Evolutionary conservation across 805 yeast genomes (phyloP).

Genomic region (Ogataea allantospora): DNA sequence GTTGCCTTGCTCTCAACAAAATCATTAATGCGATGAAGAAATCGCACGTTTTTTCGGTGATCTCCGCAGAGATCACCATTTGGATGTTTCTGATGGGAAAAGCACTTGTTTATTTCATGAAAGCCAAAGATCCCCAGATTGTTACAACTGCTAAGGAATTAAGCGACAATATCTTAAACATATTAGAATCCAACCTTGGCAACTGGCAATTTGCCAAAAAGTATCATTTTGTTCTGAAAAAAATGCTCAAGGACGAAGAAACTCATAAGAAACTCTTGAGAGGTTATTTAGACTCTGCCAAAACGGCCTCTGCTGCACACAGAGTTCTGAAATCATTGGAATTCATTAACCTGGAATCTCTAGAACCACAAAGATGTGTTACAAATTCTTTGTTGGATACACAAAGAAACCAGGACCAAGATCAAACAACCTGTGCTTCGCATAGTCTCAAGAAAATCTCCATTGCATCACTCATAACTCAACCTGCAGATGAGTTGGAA

Average conservation of each 20-base stretch:
- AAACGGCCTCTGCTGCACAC: neutral
- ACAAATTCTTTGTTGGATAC: neutral
- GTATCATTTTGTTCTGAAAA: conserved; percentile 7
- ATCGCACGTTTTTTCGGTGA: conserved; percentile 3
- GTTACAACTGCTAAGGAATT: conserved; percentile 4
- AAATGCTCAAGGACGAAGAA: conserved; percentile 4
- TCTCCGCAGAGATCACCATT: conserved; percentile 3
- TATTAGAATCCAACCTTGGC: conserved; percentile 3
- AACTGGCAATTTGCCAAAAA: conserved; percentile 8
- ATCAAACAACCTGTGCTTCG: neutral
- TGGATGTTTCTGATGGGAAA: conserved; percentile 15
- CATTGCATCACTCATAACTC: conserved; percentile 21
- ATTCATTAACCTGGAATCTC: neutral
- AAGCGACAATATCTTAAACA: conserved; percentile 1
- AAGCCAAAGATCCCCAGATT: conserved; percentile 5
- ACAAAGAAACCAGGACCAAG: neutral
- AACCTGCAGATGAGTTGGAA: conserved; percentile 1
- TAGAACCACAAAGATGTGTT: neutral
- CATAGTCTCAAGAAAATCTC: conserved; percentile 16
- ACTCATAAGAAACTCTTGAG: conserved; percentile 5
- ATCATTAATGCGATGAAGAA: conserved; percentile 8
- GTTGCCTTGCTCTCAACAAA: conserved; percentile 12
- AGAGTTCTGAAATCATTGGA: neutral
- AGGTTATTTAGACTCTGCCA: neutral
- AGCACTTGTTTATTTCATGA: conserved; percentile 13